A percentile compares a stretch with the other conserved stretches of the same genome.
Evolutionary conservation across 2,329 filamentous ascomycete species (phyloP).

Genomic region (Tolypocladium cylindrosporum): DNA sequence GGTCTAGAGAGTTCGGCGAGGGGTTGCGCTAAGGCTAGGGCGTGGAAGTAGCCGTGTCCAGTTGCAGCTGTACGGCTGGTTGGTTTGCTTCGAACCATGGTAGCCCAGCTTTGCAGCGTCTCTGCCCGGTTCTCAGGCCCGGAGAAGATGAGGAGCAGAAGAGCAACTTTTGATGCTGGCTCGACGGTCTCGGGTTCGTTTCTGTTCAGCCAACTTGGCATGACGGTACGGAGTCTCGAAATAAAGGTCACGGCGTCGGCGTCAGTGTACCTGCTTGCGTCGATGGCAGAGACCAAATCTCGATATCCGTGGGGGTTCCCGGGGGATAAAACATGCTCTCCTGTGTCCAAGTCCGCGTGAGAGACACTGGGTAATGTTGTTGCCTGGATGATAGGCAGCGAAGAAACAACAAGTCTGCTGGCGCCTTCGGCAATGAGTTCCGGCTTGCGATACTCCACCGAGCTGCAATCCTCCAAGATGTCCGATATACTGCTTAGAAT

Average conservation of each 20-base stretch:
- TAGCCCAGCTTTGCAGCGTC: slow-evolving; percentile 36
- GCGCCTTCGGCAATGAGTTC: slow-evolving; percentile 56
- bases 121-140: slow-evolving; percentile 20
- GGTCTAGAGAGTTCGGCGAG: slow-evolving; percentile 15
- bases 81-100: slow-evolving; percentile 25
- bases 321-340: slow-evolving; percentile 14
- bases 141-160: slow-evolving; percentile 38
- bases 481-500: slow-evolving; percentile 15
- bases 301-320: slow-evolving; percentile 10
- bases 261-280: not conserved
- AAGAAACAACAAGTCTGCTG: slow-evolving; percentile 46
- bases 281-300: slow-evolving; percentile 11
- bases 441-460: slow-evolving; percentile 43
- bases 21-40: slow-evolving; percentile 39
- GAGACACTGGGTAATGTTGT: slow-evolving; percentile 11
- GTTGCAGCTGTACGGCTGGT: slow-evolving; percentile 23
- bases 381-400: slow-evolving; percentile 36
- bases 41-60: slow-evolving; percentile 42
- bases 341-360: slow-evolving; percentile 7
- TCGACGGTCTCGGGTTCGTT: slow-evolving; percentile 40
- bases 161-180: slow-evolving; percentile 38
- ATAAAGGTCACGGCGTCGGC: slow-evolving; percentile 11
- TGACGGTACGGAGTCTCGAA: slow-evolving; percentile 17
- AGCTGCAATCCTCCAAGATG: slow-evolving; percentile 31
- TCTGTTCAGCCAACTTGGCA: slow-evolving; percentile 37